These are phyloP conservation scores for Pythium dissotocum DNA, from an alignment of 352 stramenopile species.

Conservation along the genomic window DNA sequence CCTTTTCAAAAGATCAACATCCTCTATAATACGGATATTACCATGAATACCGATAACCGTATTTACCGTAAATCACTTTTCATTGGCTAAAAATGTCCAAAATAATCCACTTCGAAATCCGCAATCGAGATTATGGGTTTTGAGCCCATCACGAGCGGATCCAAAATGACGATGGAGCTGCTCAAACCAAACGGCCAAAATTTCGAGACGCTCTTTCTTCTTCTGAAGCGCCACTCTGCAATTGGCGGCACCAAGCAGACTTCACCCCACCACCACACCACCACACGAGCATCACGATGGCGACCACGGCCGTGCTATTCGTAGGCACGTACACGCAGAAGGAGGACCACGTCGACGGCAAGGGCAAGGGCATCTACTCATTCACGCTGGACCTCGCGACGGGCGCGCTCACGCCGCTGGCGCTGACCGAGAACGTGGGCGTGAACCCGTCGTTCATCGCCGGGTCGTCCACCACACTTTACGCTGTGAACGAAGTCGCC, in stretches of 20 bases:
- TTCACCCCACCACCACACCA: neutral
- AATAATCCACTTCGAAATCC: neutral
- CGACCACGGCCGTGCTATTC: slow-evolving; percentile 50
- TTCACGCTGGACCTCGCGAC: slow-evolving; percentile 58
- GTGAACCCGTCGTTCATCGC: slow-evolving; percentile 74
- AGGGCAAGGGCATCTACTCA: slow-evolving; percentile 71
- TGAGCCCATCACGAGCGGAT: neutral
- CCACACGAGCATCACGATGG: slow-evolving; percentile 3
- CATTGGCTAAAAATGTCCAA: neutral
- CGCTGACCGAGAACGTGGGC: slow-evolving; percentile 48
- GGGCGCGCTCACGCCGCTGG: slow-evolving; percentile 47
- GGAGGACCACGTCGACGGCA: slow-evolving; percentile 75
- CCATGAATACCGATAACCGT: neutral
- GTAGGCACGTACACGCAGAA: slow-evolving; percentile 86
- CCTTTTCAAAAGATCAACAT: no score
- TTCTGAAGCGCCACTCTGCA: slow-evolving; percentile 2
- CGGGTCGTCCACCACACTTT: slow-evolving; percentile 43
- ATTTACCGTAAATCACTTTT: neutral
- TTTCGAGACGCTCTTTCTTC: neutral
- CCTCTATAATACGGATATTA: neutral
- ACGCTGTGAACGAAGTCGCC: slow-evolving; percentile 72
- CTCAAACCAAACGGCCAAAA: neutral
- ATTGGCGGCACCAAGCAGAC: slow-evolving; percentile 14
- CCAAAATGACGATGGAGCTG: neutral
- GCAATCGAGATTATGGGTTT: neutral